Base-by-base conservation (phyloP, 495 filamentous ascomycete genomes). In the Penicillium verhagenii region DNA sequence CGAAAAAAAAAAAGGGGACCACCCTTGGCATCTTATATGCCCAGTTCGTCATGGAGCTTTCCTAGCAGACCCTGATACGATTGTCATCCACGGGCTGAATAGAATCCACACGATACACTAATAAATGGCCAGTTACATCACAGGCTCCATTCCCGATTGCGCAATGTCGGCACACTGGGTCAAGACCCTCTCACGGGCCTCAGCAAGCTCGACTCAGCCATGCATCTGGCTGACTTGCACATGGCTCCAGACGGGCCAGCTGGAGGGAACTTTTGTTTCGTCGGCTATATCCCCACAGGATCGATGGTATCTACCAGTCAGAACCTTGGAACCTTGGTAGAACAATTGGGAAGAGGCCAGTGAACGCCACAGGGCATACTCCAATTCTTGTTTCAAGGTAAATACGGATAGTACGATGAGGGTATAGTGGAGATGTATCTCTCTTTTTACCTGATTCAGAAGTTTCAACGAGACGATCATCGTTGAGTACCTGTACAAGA, bases 91-190 rank as follows among this genome's bases (percentile, higher is more conserved):
- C 38, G 16, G 14, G 42, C 6, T 6, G 23, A 10, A 31, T 23
- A 35, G 42, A 38, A 45, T 44, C 50, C 44, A 49, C 50, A 26
- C 24, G 37, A 35, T 35, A n/a, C 33, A 35, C 14, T 35, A 35
- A n/a, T 0, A 38, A 19, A 44, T 24, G 26, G 14, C 26, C 31
- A 52, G 26, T 53, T 49, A 49, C 55, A 47, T 58, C 50, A 53
- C 44, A 26, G 26, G 35, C 44, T 26, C 49, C 28, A 49, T 31
- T 49, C 7, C n/a, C 26, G 43, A 53, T 21, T 48, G 11, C 39
- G 39, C 13, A 26, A 49, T 49, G 50, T 37, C 26, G 28, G 20
- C 28, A 18, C 46, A 53, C 20, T 58, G 44, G 50, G 39, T 49
- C 48, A 53, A 33, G 50, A 25, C 38, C 39, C 21, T 39, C 37